Base-by-base conservation (phyloP, 768 basidiomycete species). In the Russula sp. region DNA sequence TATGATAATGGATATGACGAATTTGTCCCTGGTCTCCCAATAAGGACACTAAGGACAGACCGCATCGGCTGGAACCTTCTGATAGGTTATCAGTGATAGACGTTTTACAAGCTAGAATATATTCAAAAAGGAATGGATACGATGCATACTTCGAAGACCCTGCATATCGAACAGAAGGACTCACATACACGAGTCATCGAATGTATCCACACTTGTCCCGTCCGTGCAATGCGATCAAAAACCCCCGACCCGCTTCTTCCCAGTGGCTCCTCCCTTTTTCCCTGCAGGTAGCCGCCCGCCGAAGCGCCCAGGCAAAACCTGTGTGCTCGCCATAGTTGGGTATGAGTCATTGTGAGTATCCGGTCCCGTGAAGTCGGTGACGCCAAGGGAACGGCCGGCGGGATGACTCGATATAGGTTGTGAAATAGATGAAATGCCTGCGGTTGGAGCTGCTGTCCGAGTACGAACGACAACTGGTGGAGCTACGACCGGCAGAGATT, bases 161-260 rank as follows among this genome's bases (percentile, higher is more conserved):
- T 13, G 48, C 48, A 24, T 22, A 49, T 44, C 20, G 42, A 44
- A 16, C 16, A 11, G 5, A 24, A 51, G 16, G 28, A 18, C 28
- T 13, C 50, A 51, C 44, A n/a, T n/a, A 46, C 44, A 22, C 22
- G 22, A 48, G n/a, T 48, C 46, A 48, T 48, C 46, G 11, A 11
- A 3, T 13, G 42, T n/a, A 49, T 32, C 56, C 57, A 54, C 57
- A 36, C 8, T 7, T 26, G 22, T 30, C 18, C 55, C 48, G 48
- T 24, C 57, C 22, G 34, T 34, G 32, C 10, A 3, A n/a, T 5
- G 16, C 20, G 26, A 22, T 81, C 74, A 92, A 72, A 93, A 92
- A 9, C 91, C 91, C 11, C 88, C 89, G 48, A 90, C 50, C 26
- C 90, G 79, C 75, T 87, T 92, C 78, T 86, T 90, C 24, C 67